Percentiles rank a stretch among this genome's conserved stretches.
These are phyloP conservation scores for Colletotrichum simmondsii DNA, from an alignment of 2,329 filamentous ascomycete genomes.

Conservation along the genomic window DNA sequence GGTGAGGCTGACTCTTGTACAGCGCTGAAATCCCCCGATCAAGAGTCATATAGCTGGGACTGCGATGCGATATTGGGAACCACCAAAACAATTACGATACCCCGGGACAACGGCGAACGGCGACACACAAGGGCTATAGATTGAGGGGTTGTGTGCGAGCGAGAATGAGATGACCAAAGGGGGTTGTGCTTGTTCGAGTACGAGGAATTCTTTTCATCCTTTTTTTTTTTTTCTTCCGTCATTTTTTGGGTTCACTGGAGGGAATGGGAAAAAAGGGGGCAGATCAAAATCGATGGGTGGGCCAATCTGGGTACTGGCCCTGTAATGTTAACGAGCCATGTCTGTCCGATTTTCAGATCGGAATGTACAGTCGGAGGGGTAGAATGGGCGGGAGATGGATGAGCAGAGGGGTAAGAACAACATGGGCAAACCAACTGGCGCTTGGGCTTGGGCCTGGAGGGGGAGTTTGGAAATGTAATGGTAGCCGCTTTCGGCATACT, in stretches of 20 bases:
- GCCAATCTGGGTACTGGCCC: conserved; percentile 32
- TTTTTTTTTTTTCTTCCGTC: conserved; percentile 3
- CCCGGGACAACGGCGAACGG: conserved; percentile 31
- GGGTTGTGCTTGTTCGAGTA: conserved; percentile 21
- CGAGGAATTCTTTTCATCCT: conserved; percentile 25
- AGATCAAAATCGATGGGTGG: conserved; percentile 23
- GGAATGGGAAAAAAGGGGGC: conserved; percentile 13
- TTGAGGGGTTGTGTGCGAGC: conserved; percentile 4
- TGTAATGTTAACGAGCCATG: conserved; percentile 32
- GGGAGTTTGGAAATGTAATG: conserved; percentile 29
- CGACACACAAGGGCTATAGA: conserved; percentile 18
- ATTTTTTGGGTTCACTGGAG: conserved; percentile 4
- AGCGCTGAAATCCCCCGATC: conserved; percentile 13
- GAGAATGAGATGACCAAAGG: conserved; percentile 7
- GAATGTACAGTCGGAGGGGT: conserved; percentile 13
- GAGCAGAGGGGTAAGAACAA: conserved; percentile 10
- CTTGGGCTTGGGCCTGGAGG: conserved; percentile 10
- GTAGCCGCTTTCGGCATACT: conserved; percentile 15
- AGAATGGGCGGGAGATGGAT: not conserved
- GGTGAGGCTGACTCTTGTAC: conserved; percentile 20
- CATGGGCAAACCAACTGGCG: conserved; percentile 23
- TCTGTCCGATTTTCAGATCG: conserved; percentile 32
- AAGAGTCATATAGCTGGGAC: conserved; percentile 22
- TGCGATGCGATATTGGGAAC: conserved; percentile 12
- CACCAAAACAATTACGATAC: conserved; percentile 31